Evolutionary conservation across 1,284 basidiomycete genomes (phyloP).

Genomic region (Cryptococcus sp.): DNA sequence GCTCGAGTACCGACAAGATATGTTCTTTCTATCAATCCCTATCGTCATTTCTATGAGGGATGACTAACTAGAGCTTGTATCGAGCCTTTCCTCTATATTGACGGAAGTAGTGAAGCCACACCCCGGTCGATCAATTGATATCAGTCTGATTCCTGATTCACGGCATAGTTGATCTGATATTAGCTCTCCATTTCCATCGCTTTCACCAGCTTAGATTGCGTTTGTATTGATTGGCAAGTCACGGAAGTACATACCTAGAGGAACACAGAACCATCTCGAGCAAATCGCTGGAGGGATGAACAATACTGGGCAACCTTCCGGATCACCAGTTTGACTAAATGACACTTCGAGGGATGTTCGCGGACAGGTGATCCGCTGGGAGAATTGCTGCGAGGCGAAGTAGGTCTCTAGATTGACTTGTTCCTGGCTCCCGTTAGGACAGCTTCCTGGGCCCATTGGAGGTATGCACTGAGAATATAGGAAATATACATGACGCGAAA

Average conservation of each 20-base stretch:
- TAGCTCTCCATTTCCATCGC: not conserved
- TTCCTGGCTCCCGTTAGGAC: too few species aligned
- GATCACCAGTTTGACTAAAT: conserved; percentile 40
- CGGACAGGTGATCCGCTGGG: conserved; percentile 18
- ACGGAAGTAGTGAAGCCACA: conserved; percentile 36
- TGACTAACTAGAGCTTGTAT: conserved; percentile 30
- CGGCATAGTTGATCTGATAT: conserved; percentile 35
- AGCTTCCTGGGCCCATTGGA: too few species aligned
- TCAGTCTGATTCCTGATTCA: conserved; percentile 32
- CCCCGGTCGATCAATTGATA: conserved; percentile 42
- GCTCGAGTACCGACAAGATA: conserved; percentile 39
- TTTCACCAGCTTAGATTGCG: not conserved
- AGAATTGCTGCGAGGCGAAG: not conserved
- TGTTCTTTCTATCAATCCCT: conserved; percentile 20
- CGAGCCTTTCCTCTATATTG: conserved; percentile 29
- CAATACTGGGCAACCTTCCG: conserved; percentile 33
- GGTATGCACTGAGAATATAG: not conserved
- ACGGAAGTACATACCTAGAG: conserved; percentile 30
- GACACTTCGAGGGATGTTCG: conserved; percentile 34
- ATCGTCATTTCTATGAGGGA: not conserved
- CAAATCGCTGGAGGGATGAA: conserved; percentile 39
- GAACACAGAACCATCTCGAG: conserved; percentile 39
- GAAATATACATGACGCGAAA: not conserved
- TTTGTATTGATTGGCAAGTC: not conserved
- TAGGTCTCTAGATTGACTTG: not conserved